Evolutionary conservation across 768 basidiomycete genomes (phyloP), one percentile per base, ranked within the genome.

Genomic region (Podaxis sp.): DNA sequence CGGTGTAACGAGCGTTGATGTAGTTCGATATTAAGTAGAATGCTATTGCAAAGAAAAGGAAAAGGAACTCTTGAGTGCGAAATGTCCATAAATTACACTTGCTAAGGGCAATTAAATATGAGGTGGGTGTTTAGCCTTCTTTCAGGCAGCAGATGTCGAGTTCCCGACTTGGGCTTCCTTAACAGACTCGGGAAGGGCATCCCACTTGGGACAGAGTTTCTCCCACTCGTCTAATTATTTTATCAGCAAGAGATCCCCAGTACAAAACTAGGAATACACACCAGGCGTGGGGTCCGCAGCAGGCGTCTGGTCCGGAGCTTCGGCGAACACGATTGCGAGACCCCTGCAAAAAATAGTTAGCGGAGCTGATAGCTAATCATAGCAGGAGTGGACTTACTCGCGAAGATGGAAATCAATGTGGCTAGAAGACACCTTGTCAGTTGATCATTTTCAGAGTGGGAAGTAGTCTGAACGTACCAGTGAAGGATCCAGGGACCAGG

Each of bases 401-500:
- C 71, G 65, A 19, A 77, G 63, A 66, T 78, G 77, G 70, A 73
- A 73, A 54, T 78, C 75, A 46, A 77, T 76, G 64, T 79, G 75
- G 59, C 75, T 76, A 48, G 40, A 54, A 56, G 22, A 42, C 15
- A 54, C 28, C 22, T 13, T 44, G 4, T 55, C 11, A 22, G 24
- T 52, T 11, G 11, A 40, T 26, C 3, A 38, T 49, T 5, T 3
- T 19, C 19, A 33, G 12, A 7, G 19, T 26, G 11, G 33, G 15
- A 63, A 6, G 19, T 4, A 28, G 39, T 15, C 24, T 4, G 24
- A 56, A 24, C 67, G 30, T 49, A 74, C 74, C 73, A 82, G 66
- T 82, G 82, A 36, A 82, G 64, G 66, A 82, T 75, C 82, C 85
- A 87, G 2, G 82, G 82, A 15, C 88, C 88, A 2, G 87, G 80